Percentiles rank a stretch among this genome's conserved stretches.
Evolutionary conservation across 805 yeast species (phyloP).

Genomic region (Ogataea zsoltii): DNA sequence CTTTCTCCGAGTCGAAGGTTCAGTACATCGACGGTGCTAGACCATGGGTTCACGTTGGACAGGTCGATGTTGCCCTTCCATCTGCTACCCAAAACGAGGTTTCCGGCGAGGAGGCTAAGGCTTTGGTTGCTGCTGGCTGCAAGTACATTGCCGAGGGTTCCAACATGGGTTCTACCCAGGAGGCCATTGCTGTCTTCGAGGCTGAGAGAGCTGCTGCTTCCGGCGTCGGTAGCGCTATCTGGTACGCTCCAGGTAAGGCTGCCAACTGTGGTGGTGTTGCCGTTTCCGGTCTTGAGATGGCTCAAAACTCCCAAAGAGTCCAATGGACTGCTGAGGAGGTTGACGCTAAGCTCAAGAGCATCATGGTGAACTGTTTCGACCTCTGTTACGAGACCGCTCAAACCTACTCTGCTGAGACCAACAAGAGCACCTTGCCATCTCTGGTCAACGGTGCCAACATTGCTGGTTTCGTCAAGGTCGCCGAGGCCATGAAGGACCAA

Average conservation of each 20-base stretch:
- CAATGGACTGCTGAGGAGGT: slow-evolving; percentile 92
- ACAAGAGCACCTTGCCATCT: slow-evolving; percentile 77
- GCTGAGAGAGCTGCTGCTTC: slow-evolving; percentile 59
- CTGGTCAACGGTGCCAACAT: slow-evolving; percentile 98
- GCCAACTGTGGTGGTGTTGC: slow-evolving; percentile 99
- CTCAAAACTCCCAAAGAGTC: slow-evolving; percentile 95
- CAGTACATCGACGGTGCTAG: slow-evolving; percentile 91
- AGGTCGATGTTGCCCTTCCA: slow-evolving; percentile 94
- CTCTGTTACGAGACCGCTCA: slow-evolving; percentile 88
- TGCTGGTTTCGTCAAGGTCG: slow-evolving; percentile 98
- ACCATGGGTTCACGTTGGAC: slow-evolving; percentile 93
- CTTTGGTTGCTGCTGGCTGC: slow-evolving; percentile 88
- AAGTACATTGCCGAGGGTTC: slow-evolving; percentile 98
- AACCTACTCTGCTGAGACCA: slow-evolving; percentile 70
- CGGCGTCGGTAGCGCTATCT: slow-evolving; percentile 55
- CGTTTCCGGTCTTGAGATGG: slow-evolving; percentile 98
- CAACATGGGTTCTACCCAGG: slow-evolving; percentile 98
- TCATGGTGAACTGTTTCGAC: slow-evolving; percentile 91
- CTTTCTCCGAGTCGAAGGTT: slow-evolving; percentile 59
- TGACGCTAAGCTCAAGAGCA: slow-evolving; percentile 83
- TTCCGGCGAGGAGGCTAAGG: slow-evolving; percentile 94
- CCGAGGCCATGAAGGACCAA: slow-evolving; percentile 96
- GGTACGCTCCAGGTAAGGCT: slow-evolving; percentile 99
- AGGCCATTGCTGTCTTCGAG: slow-evolving; percentile 94
- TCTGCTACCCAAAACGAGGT: slow-evolving; percentile 99